Percentiles rank a stretch among this genome's conserved stretches.
Conservation (phyloP, 306 rosid genomes). For the Rosa rugosa region DNA sequence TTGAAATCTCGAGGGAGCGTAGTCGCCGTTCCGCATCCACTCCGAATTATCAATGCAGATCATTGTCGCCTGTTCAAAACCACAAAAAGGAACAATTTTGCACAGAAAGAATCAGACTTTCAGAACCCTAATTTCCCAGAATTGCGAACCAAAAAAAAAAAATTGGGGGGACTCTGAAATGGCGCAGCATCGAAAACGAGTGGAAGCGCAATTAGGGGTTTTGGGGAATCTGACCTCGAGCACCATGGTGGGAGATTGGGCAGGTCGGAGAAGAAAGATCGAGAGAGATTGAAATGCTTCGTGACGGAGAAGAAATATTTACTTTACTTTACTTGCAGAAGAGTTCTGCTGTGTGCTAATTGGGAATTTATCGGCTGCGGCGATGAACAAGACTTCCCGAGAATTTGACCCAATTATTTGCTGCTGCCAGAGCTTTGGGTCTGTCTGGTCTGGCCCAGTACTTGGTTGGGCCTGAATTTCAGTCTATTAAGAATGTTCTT, state of each 20-base stretch:
- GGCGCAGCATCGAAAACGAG: background rate
- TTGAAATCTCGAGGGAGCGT: conserved; percentile 80
- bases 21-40: conserved; percentile 98
- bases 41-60: conserved; percentile 95
- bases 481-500: background rate
- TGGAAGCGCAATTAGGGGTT: conserved; percentile 5
- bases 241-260: conserved; percentile 61
- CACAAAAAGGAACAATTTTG: background rate
- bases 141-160: background rate
- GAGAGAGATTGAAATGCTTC: background rate
- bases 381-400: background rate
- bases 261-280: conserved; percentile 16
- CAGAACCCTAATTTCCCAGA: conserved; percentile 46
- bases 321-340: conserved; percentile 13
- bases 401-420: background rate
- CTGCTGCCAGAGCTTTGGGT: background rate
- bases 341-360: background rate
- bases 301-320: background rate
- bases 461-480: background rate
- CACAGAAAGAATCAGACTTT: background rate
- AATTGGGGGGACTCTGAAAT: background rate
- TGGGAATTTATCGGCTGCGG: background rate
- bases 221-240: conserved; percentile 66
- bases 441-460: background rate
- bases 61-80: conserved; percentile 70